Base-by-base conservation (phyloP, 306 rosid genomes). In the Corylus avellana region DNA sequence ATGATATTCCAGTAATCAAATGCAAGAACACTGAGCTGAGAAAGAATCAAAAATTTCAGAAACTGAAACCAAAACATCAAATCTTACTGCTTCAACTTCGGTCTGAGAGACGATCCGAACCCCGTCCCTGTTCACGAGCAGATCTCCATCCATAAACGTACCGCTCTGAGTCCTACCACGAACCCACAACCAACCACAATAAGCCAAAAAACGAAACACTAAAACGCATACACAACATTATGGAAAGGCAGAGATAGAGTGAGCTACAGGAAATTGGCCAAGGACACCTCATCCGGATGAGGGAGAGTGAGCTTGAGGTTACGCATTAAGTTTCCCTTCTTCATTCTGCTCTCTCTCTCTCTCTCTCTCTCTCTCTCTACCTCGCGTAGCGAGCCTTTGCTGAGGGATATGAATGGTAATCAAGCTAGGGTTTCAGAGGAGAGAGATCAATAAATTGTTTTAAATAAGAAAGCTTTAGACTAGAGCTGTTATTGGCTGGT, bases 71-170 rank as follows among this genome's bases (percentile, higher is more conserved):
- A 14, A 51, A 72, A 48, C 5, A 51, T 72, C 42, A 50, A 22
- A 75, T 53, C 79, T 88, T 89, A 96, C 99, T 62, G 91, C 92
- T 82, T 96, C 97, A 32, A 90, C 90, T 88, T 89, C 97, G 79
- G 81, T 81, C 66, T 88, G 84, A 79, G 99, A 72, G 18, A 96
- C 92, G 85, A 96, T 78, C 81, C 99, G 93, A 84, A 96, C 97
- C 32, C 99, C 99, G 77, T 93, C 94, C 61, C 85, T 89, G 72
- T 96, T 93, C 25, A 96, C 99, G 44, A 96, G 97, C 75, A 96
- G 97, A 91, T 96, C 96, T 71, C 96, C 99, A 70, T 91, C 96
- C 88, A 67, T 89, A 90, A 96, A 96, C 32, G 99, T 96, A 14
- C 97, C 98, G 70, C 99, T 91, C 83, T 91, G 87, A 54, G 99